Percentiles rank a stretch among this genome's conserved stretches.
phyloP scores from a whole-genome alignment of 2,329 filamentous ascomycete genomes.

The Fusarium humuli region DNA sequence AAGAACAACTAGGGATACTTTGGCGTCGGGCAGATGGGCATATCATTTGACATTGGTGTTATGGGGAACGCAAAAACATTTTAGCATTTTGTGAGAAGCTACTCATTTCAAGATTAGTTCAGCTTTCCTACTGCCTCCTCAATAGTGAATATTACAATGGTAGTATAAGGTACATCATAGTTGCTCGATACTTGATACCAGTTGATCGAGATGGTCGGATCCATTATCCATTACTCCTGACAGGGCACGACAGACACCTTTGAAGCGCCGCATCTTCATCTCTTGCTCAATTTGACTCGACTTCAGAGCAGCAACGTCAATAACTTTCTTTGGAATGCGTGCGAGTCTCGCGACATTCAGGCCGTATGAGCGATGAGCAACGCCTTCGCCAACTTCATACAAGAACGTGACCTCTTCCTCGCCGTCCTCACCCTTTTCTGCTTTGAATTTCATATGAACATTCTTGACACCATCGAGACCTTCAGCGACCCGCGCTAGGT shows the following conservation, averaged over 20 bases:
- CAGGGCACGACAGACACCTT: conserved; percentile 59
- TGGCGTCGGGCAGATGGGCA: conserved; percentile 24
- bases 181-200: conserved; percentile 69
- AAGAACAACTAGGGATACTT: conserved; percentile 25
- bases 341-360: conserved; percentile 92
- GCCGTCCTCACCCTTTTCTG: conserved; percentile 55
- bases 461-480: conserved; percentile 80
- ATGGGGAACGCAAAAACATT: conserved; percentile 22
- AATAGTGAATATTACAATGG: conserved; percentile 4
- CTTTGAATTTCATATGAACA: conserved; percentile 91
- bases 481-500: conserved; percentile 76
- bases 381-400: conserved; percentile 91
- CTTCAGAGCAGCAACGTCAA: conserved; percentile 83
- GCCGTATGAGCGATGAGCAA: conserved; percentile 94
- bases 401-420: conserved; percentile 91
- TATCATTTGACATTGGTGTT: conserved; percentile 33
- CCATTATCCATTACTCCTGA: conserved; percentile 54
- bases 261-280: conserved; percentile 72
- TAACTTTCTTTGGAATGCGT: conserved; percentile 78
- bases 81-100: conserved; percentile 20
- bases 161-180: conserved; percentile 54
- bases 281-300: conserved; percentile 83
- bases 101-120: conserved; percentile 18
- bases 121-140: background rate
- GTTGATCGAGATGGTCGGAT: conserved; percentile 62